Percentiles rank a stretch among this genome's conserved stretches.
Conservation (phyloP, 2,329 filamentous ascomycete species). For the Fusarium subtropicale region DNA sequence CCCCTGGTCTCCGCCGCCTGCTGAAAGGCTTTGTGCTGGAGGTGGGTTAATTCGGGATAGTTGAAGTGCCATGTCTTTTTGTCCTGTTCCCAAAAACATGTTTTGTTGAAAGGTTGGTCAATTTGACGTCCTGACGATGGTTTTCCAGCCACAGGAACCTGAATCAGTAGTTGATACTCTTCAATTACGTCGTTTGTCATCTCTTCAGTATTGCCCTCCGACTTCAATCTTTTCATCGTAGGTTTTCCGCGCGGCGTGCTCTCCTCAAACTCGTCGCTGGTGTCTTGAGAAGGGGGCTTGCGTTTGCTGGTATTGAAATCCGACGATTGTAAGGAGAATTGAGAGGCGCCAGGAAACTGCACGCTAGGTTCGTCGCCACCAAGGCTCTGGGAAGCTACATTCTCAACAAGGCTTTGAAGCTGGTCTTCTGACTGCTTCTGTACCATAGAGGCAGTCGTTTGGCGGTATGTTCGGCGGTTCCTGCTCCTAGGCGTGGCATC, state of each 20-base stretch:
- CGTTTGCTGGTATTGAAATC: constrained; percentile 66
- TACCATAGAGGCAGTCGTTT: constrained; percentile 54
- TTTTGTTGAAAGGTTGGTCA: constrained; percentile 67
- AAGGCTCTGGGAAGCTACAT: constrained; percentile 67
- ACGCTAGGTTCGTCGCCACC: constrained; percentile 57
- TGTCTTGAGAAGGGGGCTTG: constrained; percentile 62
- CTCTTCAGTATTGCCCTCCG: constrained; percentile 57
- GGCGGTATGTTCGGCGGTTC: constrained; percentile 40
- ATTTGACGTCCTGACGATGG: constrained; percentile 67
- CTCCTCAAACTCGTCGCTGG: constrained; percentile 64
- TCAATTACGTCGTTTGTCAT: constrained; percentile 52
- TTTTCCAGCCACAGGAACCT: constrained; percentile 62
- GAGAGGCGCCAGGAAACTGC: constrained; percentile 35
- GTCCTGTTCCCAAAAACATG: constrained; percentile 68
- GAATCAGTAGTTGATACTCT: constrained; percentile 61
- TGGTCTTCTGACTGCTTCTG: constrained; percentile 61
- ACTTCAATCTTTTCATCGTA: constrained; percentile 67
- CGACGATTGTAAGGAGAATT: constrained; percentile 44
- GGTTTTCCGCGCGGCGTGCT: constrained; percentile 56
- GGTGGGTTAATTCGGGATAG: constrained; percentile 73
- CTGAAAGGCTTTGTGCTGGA: constrained; percentile 67
- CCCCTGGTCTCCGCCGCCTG: constrained; percentile 62
- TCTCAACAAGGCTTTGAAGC: constrained; percentile 63
- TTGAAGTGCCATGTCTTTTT: constrained; percentile 68
- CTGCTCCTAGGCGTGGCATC: constrained; percentile 47